Evolutionary conservation across 2,329 filamentous ascomycete genomes (phyloP).

Genomic region (Talaromyces sp.): DNA sequence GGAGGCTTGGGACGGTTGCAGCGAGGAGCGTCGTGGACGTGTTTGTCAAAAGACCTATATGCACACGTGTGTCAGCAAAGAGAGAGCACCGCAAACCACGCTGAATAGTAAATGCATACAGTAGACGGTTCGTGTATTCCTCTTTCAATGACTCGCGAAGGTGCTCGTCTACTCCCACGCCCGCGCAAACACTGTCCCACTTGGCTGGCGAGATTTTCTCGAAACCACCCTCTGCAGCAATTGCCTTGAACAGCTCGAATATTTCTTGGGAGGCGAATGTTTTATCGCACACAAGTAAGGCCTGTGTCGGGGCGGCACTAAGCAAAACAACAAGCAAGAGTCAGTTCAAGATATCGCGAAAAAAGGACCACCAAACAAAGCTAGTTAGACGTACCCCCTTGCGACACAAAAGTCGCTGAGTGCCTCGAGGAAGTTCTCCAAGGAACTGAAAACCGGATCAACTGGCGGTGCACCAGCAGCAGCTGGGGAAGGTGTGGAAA

Average conservation of each 20-base stretch:
- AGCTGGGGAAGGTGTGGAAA: not conserved
- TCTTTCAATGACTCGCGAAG: not conserved
- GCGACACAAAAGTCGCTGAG: conserved; percentile 3
- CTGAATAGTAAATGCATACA: not conserved
- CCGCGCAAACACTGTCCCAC: not conserved
- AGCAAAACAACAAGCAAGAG: not conserved
- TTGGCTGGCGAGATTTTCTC: not conserved
- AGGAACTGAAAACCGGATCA: not conserved
- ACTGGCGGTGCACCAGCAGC: not conserved
- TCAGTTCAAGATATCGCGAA: not conserved
- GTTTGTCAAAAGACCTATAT: not conserved
- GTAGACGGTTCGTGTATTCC: not conserved
- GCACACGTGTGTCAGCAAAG: not conserved
- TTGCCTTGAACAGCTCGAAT: not conserved
- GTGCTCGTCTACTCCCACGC: not conserved
- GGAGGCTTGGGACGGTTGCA: not conserved
- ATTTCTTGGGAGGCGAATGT: not conserved
- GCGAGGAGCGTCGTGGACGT: not conserved
- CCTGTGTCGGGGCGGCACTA: not conserved
- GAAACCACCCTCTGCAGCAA: not conserved
- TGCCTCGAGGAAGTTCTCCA: not conserved
- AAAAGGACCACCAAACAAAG: not conserved
- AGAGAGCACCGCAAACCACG: not conserved
- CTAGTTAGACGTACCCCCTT: conserved; percentile 9
- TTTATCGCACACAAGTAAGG: not conserved